Base-by-base conservation (phyloP, 2,329 filamentous ascomycete genomes). In the Hirsutella rhossiliensis region DNA sequence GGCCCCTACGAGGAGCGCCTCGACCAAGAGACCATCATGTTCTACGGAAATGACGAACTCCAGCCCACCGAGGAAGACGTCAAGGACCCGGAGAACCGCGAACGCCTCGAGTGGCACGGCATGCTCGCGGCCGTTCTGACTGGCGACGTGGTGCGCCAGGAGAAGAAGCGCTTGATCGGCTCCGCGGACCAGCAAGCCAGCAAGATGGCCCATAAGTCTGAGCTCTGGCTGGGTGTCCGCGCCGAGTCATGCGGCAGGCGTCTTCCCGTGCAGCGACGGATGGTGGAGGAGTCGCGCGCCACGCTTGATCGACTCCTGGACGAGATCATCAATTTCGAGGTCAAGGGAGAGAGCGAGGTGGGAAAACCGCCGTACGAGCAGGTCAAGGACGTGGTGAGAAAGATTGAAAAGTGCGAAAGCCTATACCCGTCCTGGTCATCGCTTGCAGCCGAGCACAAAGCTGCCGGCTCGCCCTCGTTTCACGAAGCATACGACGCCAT, bases 111-210 rank as follows among this genome's bases (percentile, higher is more conserved):
- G 64, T 98, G 92, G 92, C 89, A 98, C 64, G 87, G 87, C 3
- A 98, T 98, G 92, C 68, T 98, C 45, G 87, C 90, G 47, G 94
- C 90, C 13, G 92, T 98, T 4, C 68, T 98, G 52, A 96, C 89
- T 1, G 92, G 92, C 51, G 92, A 98, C 61, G 92, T 98, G 9
- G 90, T 98, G 46, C 87, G 87, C 56, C 92, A 98, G 63, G 92
- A 98, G 67, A 98, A 98, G 72, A 94, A 95, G 63, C 80, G 92
- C 38, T 65, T 98, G 56, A 92, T 94, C 52, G 89, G 87, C 39
- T 82, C 86, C 4, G 71, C 73, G 12, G 78, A 82, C 43, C 71
- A 73, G 52, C 67, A 74, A 47, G 60, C 67, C 9, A 73, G 71
- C 44, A 76, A 76, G 50, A 71, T 76, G 41, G 84, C 87, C 39